phyloP scores from a whole-genome alignment of 2,329 filamentous ascomycete genomes.

The Colletotrichum spinosum region DNA sequence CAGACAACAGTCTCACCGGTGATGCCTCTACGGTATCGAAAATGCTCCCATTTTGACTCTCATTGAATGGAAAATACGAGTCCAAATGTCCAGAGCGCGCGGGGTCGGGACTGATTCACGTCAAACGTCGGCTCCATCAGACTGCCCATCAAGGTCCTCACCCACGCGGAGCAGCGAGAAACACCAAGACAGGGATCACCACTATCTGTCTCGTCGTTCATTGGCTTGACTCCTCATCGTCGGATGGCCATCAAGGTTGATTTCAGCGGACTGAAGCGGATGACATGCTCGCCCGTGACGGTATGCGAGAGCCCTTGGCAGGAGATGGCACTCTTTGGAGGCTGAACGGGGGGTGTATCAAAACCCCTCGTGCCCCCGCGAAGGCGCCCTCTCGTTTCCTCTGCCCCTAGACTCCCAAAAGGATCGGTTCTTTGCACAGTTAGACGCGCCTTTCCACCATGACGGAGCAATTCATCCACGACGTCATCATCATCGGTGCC shows the following conservation, averaged over 20 bases:
- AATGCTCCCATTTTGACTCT: neutral
- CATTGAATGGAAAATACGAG: neutral
- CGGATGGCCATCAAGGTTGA: slow-evolving; percentile 33
- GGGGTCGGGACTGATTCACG: slow-evolving; percentile 11
- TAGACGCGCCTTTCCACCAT: slow-evolving; percentile 3
- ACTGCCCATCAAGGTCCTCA: slow-evolving; percentile 35
- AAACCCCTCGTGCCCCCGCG: slow-evolving; percentile 11
- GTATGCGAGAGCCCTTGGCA: no score
- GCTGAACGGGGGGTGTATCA: neutral
- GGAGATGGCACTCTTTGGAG: no score
- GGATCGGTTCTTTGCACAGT: neutral
- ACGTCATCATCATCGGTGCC: slow-evolving; percentile 79
- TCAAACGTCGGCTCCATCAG: slow-evolving; percentile 9
- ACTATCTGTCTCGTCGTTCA: slow-evolving; percentile 8
- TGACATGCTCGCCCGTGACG: slow-evolving; percentile 10
- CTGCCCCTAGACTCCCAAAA: neutral
- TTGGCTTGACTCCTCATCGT: slow-evolving; percentile 4
- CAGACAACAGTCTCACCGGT: no score
- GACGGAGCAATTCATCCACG: slow-evolving; percentile 55
- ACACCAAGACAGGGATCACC: slow-evolving; percentile 32
- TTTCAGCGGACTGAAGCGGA: neutral
- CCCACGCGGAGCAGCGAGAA: slow-evolving; percentile 14
- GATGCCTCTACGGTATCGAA: no score
- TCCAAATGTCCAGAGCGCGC: neutral
- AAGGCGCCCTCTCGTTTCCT: neutral